Conservation (phyloP, 2,329 filamentous ascomycete species). For the Sporothrix mexicana region DNA sequence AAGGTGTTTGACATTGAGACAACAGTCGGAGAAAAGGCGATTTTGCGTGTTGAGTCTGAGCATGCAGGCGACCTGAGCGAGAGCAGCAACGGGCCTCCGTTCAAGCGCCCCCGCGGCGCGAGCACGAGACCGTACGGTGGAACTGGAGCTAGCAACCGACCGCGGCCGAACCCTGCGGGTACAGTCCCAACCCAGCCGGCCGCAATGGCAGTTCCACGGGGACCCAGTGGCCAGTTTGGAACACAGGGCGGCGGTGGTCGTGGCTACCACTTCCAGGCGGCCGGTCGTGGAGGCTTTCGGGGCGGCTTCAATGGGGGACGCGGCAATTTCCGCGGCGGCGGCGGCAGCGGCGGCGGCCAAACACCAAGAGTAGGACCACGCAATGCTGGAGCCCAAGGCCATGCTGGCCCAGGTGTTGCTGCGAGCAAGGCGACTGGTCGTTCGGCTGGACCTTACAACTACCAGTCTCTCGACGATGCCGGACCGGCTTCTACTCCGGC, state of each 20-base stretch:
- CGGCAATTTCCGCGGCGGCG: conserved; percentile 30
- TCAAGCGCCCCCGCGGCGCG: conserved; percentile 20
- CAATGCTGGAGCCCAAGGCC: neutral
- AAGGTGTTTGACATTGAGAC: conserved; percentile 80
- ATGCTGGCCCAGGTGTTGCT: neutral
- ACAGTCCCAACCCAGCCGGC: conserved; percentile 30
- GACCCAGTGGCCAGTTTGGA: conserved; percentile 23
- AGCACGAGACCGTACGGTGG: neutral
- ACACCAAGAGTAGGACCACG: neutral
- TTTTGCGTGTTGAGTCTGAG: conserved; percentile 80
- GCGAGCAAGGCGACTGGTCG: conserved; percentile 17
- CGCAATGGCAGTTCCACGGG: conserved; percentile 13
- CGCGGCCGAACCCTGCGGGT: conserved; percentile 13
- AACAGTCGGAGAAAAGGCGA: conserved; percentile 82
- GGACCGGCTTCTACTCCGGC: conserved; percentile 13
- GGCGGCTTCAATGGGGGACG: conserved; percentile 26
- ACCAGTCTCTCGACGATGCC: conserved; percentile 38
- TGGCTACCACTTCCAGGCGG: conserved; percentile 32
- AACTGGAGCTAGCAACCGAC: neutral
- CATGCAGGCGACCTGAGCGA: conserved; percentile 43
- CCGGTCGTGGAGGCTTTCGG: conserved; percentile 29
- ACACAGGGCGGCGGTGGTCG: conserved; percentile 30
- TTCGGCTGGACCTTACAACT: conserved; percentile 30
- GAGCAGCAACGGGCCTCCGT: conserved; percentile 47
- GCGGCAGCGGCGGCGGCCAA: conserved; percentile 27